Conservation (phyloP, 371 early-diverging fungal species). For the Mucor mucedo region DNA sequence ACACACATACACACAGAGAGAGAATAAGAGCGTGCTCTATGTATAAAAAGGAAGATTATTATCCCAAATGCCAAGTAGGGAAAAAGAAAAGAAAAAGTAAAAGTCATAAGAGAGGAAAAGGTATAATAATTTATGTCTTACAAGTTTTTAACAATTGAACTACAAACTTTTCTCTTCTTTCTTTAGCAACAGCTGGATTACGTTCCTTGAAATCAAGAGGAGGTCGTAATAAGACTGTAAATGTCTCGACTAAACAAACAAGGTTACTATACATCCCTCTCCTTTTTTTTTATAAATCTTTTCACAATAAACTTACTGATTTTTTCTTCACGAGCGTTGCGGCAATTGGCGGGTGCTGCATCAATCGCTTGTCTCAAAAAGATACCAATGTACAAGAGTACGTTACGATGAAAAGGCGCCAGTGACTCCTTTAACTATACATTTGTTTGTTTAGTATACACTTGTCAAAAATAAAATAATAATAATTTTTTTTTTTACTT, state of each 20-base stretch:
- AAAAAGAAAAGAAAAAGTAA: too few relatives aligned
- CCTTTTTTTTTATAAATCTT: too few relatives aligned
- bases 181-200: constrained; percentile 46
- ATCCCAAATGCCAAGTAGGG: too few relatives aligned
- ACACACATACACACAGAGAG: too few relatives aligned
- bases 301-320: constrained; percentile 45
- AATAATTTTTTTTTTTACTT: constrained; percentile 10
- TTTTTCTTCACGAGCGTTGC: constrained; percentile 37
- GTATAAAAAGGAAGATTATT: too few relatives aligned
- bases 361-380: constrained; percentile 73
- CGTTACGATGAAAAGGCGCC: constrained; percentile 63
- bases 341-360: constrained; percentile 38
- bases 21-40: too few relatives aligned
- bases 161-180: constrained; percentile 42
- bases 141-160: constrained; percentile 25
- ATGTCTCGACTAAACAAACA: constrained; percentile 36
- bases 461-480: background rate
- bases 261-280: background rate
- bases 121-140: background rate
- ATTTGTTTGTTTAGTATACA: background rate
- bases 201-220: constrained; percentile 45
- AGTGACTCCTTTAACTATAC: constrained; percentile 23
- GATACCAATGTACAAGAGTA: constrained; percentile 76
- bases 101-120: too few relatives aligned
- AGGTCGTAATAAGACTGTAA: constrained; percentile 54